phyloP scores from a whole-genome alignment of 2,329 filamentous ascomycete genomes.

The Diaporthe nobilis region DNA sequence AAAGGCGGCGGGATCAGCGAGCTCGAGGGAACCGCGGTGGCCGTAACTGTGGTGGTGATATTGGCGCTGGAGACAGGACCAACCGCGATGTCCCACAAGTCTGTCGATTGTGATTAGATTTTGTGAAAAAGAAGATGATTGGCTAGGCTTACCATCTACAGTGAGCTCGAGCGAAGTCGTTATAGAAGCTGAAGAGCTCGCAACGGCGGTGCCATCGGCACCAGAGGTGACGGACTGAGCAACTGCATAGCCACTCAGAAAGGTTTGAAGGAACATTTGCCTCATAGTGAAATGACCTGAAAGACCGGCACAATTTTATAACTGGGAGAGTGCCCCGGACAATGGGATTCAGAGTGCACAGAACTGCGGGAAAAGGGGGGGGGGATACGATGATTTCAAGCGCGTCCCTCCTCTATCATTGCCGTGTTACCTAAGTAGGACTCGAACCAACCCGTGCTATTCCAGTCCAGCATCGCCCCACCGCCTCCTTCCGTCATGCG shows the following conservation, averaged over 20 bases:
- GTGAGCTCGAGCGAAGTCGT: constrained; percentile 32
- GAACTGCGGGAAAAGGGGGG: background rate
- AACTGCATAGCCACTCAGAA: constrained; percentile 32
- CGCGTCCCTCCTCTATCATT: background rate
- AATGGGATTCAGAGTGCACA: background rate
- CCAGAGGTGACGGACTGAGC: background rate
- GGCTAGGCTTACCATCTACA: constrained; percentile 8
- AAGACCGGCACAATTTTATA: background rate
- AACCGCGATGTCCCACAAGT: constrained; percentile 30
- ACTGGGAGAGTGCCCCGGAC: background rate
- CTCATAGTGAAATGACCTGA: background rate
- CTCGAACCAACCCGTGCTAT: background rate
- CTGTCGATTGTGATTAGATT: background rate
- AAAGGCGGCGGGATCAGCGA: constrained; percentile 32
- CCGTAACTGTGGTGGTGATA: constrained; percentile 30
- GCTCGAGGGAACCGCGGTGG: constrained; percentile 30
- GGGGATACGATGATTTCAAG: background rate
- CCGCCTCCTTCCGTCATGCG: constrained; percentile 6
- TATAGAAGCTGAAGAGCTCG: constrained; percentile 10
- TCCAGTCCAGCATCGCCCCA: background rate
- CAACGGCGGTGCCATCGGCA: background rate
- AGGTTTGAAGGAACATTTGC: constrained; percentile 2
- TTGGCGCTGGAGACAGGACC: constrained; percentile 36
- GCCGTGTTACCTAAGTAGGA: background rate
- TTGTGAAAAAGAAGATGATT: no score